Conservation (phyloP, 2,329 filamentous ascomycete genomes). For the Colletotrichum limetticola region DNA sequence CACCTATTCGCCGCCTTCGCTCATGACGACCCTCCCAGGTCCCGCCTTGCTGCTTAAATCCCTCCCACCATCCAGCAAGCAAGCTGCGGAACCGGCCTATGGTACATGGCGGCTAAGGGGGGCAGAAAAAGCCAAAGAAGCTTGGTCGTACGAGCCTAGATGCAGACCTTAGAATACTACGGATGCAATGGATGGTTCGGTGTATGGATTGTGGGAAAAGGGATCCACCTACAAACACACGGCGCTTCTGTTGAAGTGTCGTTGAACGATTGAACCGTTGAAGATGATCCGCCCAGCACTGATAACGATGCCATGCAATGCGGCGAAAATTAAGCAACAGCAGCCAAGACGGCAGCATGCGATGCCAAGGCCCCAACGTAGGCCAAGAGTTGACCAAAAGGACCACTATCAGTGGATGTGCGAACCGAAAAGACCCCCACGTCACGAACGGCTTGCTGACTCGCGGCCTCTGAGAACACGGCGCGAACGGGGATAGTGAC, state of each 20-base stretch:
- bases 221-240: neutral
- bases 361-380: slow-evolving; percentile 27
- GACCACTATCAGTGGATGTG: slow-evolving; percentile 7
- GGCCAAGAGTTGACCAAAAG: slow-evolving; percentile 20
- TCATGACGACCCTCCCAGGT: slow-evolving; percentile 12
- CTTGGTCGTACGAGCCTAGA: neutral
- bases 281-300: neutral
- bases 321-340: slow-evolving; percentile 33
- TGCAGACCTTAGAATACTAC: neutral
- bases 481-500: slow-evolving; percentile 2
- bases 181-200: slow-evolving; percentile 15
- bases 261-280: slow-evolving; percentile 6
- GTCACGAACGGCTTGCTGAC: slow-evolving; percentile 30
- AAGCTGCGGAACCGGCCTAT: slow-evolving; percentile 6
- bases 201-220: neutral
- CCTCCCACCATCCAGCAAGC: slow-evolving; percentile 9
- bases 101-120: slow-evolving; percentile 1
- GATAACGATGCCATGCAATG: slow-evolving; percentile 25
- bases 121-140: neutral
- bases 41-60: slow-evolving; percentile 22
- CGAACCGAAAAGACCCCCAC: slow-evolving; percentile 23
- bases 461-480: slow-evolving; percentile 1
- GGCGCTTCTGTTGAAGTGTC: slow-evolving; percentile 8
- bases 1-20: slow-evolving; percentile 14
- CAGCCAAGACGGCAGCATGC: slow-evolving; percentile 30